A percentile compares a stretch with the other conserved stretches of the same genome.
These are phyloP conservation scores for Linanthus parryae DNA, from an alignment of 148 eudicot species.

Conservation along the genomic window DNA sequence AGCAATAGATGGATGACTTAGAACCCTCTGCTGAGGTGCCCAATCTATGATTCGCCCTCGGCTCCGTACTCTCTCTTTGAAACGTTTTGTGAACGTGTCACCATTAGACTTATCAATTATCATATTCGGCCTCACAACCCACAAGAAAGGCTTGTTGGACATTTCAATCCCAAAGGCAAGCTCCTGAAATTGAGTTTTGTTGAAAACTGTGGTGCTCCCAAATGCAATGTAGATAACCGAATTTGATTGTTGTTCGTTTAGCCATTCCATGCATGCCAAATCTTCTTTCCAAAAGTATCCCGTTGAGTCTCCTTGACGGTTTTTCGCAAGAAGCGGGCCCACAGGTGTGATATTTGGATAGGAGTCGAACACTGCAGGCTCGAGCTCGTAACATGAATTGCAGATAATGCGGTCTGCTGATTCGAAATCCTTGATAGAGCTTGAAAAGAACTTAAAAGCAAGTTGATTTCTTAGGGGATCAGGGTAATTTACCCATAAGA, in stretches of 20 bases:
- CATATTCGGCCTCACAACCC: constrained; percentile 41
- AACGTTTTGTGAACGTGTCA: constrained; percentile 19
- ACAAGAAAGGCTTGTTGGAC: constrained; percentile 31
- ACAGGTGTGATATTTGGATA: constrained; percentile 14
- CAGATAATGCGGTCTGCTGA: constrained; percentile 18
- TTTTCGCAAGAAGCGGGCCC: constrained; percentile 26
- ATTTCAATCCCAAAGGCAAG: constrained; percentile 42
- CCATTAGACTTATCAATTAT: neutral
- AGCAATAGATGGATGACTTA: constrained; percentile 38
- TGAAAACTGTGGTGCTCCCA: constrained; percentile 24
- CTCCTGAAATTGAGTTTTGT: constrained; percentile 28
- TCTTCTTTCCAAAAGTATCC: constrained; percentile 26
- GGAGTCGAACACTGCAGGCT: constrained; percentile 20
- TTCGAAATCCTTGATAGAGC: neutral
- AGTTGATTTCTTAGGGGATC: constrained; percentile 3
- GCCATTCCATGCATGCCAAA: constrained; percentile 23
- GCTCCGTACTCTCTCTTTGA: constrained; percentile 16
- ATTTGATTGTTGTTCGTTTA: constrained; percentile 20
- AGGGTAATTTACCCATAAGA: constrained; percentile 25
- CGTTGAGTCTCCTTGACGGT: constrained; percentile 3
- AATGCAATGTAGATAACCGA: constrained; percentile 28
- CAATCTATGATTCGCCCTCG: constrained; percentile 31
- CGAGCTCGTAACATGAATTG: constrained; percentile 22
- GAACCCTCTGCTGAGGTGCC: constrained; percentile 41
- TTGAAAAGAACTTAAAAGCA: constrained; percentile 1